Evolutionary conservation across 371 early-diverging fungal genomes (phyloP).

Genomic region (Parasitella parasitica): DNA sequence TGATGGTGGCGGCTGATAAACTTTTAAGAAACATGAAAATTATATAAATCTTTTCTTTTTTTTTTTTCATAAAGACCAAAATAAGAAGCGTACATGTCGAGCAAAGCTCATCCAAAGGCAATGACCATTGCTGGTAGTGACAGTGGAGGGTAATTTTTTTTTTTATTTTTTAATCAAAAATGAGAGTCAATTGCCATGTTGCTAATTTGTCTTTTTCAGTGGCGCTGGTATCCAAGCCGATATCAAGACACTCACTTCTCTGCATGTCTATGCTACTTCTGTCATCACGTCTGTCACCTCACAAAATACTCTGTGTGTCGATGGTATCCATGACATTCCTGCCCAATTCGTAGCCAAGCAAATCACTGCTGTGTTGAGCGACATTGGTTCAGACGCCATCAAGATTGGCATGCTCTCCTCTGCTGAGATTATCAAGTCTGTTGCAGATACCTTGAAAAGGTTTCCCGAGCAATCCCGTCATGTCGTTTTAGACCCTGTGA

Average conservation of each 20-base stretch:
- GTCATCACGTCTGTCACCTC: slow-evolving; percentile 80
- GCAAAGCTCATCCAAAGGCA: slow-evolving; percentile 20
- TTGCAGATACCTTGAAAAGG: slow-evolving; percentile 47
- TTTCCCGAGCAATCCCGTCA: slow-evolving; percentile 27
- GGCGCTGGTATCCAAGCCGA: slow-evolving; percentile 88
- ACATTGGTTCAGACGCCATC: slow-evolving; percentile 77
- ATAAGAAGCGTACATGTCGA: background rate
- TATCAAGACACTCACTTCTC: slow-evolving; percentile 80
- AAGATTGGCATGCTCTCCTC: slow-evolving; percentile 85
- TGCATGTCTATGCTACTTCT: slow-evolving; percentile 72
- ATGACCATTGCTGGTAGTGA: slow-evolving; percentile 70
- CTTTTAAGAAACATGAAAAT: background rate
- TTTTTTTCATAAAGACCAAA: background rate
- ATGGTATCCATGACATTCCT: slow-evolving; percentile 64
- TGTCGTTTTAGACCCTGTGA: slow-evolving; percentile 84
- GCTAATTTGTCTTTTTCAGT: slow-evolving; percentile 22
- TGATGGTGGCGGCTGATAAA: slow-evolving; percentile 51
- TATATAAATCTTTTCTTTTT: background rate
- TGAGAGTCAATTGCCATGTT: background rate
- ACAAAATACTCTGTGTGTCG: slow-evolving; percentile 81
- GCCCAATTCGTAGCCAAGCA: slow-evolving; percentile 71
- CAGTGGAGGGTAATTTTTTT: slow-evolving; percentile 65
- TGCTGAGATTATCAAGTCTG: slow-evolving; percentile 58
- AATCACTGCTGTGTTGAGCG: slow-evolving; percentile 67
- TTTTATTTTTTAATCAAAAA: too few species aligned